Base-by-base conservation (phyloP, 257 asterid genomes). In the Rehmannia glutinosa region DNA sequence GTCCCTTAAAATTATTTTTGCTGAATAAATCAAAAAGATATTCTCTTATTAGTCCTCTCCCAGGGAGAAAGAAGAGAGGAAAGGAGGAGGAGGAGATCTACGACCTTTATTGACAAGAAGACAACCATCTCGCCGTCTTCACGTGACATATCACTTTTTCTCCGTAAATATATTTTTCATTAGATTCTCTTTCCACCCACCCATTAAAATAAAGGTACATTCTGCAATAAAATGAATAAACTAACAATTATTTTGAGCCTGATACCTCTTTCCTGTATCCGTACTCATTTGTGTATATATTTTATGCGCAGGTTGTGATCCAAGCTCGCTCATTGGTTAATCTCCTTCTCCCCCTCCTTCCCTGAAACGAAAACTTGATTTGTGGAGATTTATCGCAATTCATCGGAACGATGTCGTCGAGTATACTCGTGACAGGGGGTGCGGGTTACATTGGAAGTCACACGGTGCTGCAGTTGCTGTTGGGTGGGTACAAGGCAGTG, bases 401-500 rank as follows among this genome's bases (percentile, higher is more conserved):
- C 63, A 17, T 50, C 56, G 68, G 21, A 58, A 69, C 62, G 21
- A 82, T 82, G 87, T 39, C 84, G 75, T 57, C 73, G 57, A 78
- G 74, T 41, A 73, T 82, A 20, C 78, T 82, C 3, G 87, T 82
- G n/a, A 82, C 87, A 0, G 87, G 87, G 0, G 87, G 87, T 25
- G 87, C 87, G 11, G 87, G 87, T 0, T 82, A 82, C 66, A 82
- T 82, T n/a, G 87, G 87, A 19, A 78, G 56, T 2, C 87, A 82
- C 77, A 87, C 99, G 5, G 99, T 91, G 71, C 82, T 94, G 68
- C 98, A 91, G 79, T 69, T 94, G 74, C 65, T 94, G 54, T 67
- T 81, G 50, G 91, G 88, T 25, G 98, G 98, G 1, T 84, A 84
- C 79, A 85, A 75, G 77, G 79, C 82, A 6, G 92, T 87, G 6